Evolutionary conservation across 331 rosid genomes (phyloP), one percentile per base, ranked within the genome.

Genomic region (Erythrophleum ivorense): DNA sequence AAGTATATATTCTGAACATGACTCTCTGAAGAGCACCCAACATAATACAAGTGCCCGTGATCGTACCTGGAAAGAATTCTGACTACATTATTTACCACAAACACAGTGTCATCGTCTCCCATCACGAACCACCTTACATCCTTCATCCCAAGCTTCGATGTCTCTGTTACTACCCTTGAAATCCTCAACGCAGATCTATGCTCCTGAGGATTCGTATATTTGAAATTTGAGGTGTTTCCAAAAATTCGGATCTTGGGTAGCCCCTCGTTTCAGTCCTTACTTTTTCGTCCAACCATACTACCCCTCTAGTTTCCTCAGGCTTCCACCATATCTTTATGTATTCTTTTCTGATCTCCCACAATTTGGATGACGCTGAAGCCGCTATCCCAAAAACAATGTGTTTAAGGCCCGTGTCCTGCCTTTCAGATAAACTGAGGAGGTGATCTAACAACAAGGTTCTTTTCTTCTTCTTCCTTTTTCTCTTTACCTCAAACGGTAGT

Each of bases 21-120:
- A 59, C 97, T 96, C 80, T 93, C 99, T 2, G 99, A 94, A 3
- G 97, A 88, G 80, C 97, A 90, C 15, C 98, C 99, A 34, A 96
- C 65, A 54, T 96, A 96, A 85, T 91, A 94, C 53, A 96, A 87
- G 40, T 94, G 89, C 3, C 87, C 85, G 54, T 96, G 97, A 13
- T 96, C 94, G 40, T 96, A 94, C 79, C 94, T 94, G 1, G 86
- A 77, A 33, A 96, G 85, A 58, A 89, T 73, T 54, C 94, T 89
- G 52, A 90, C 91, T 75, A 92, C 79, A 81, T 96, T 96, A 1
- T 96, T 96, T 14, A 90, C 97, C n/a, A 92, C 48, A 46, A 96
- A 96, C 29, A 96, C 88, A 0, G 97, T 96, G 85, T 94, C 98
- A 77, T 96, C 99, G 14, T 96, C 98, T 5, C 99, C 97, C 98